Evolutionary conservation across 768 basidiomycete species (phyloP).

Genomic region (Kwoniella shandongensis): DNA sequence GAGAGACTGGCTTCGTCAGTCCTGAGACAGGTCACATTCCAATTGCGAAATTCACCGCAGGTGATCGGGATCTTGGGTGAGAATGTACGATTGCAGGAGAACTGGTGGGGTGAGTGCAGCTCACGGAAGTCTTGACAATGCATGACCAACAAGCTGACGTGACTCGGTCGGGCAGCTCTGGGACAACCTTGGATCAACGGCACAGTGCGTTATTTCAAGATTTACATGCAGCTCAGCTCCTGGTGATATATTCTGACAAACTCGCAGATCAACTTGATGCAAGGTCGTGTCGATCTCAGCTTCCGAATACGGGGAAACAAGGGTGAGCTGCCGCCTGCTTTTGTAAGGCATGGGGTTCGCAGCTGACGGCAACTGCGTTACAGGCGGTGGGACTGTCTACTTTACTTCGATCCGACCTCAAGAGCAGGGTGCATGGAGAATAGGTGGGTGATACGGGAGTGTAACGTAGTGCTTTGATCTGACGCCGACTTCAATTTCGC

Average conservation of each 20-base stretch:
- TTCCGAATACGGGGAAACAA: slow-evolving; percentile 45
- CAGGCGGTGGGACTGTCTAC: slow-evolving; percentile 51
- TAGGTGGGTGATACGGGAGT: slow-evolving; percentile 33
- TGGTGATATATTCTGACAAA: neutral
- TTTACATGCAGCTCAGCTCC: neutral
- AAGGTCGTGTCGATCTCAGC: slow-evolving; percentile 50
- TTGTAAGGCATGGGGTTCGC: neutral
- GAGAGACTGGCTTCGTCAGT: slow-evolving; percentile 51
- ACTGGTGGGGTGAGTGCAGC: slow-evolving; percentile 47
- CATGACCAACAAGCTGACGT: neutral
- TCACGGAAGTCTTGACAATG: neutral
- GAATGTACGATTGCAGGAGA: slow-evolving; percentile 36
- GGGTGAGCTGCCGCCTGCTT: slow-evolving; percentile 3
- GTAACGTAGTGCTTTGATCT: neutral
- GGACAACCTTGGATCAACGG: slow-evolving; percentile 53
- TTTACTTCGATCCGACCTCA: slow-evolving; percentile 51
- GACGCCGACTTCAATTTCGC: neutral
- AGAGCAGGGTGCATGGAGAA: slow-evolving; percentile 46
- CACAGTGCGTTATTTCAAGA: slow-evolving; percentile 34
- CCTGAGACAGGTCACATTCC: slow-evolving; percentile 48
- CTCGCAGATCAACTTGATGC: slow-evolving; percentile 48
- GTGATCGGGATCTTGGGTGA: slow-evolving; percentile 41
- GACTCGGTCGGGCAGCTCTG: slow-evolving; percentile 32
- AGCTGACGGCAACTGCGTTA: slow-evolving; percentile 1
- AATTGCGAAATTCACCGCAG: slow-evolving; percentile 45